These are phyloP conservation scores for Penicillium cataractarum DNA, from an alignment of 495 filamentous ascomycete species.

Conservation along the genomic window DNA sequence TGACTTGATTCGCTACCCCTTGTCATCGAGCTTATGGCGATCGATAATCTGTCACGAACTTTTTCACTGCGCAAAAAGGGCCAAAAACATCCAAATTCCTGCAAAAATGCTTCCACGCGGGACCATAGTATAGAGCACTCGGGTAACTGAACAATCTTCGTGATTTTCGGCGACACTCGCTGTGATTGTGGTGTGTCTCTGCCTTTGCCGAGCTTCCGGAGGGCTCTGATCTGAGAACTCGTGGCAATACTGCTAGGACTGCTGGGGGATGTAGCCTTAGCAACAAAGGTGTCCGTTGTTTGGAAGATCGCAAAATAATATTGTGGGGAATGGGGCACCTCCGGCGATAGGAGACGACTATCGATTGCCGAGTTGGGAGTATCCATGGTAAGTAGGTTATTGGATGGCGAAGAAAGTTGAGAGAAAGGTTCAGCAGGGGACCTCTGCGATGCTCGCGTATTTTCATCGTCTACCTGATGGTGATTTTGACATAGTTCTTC, in stretches of 20 bases:
- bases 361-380: neutral
- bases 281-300: neutral
- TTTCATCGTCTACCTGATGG: neutral
- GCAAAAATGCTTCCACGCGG: neutral
- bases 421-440: neutral
- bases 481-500: neutral
- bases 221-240: neutral
- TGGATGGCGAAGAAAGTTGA: neutral
- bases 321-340: neutral
- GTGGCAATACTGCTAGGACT: neutral
- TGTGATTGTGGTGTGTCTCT: neutral
- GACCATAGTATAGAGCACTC: neutral
- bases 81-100: neutral
- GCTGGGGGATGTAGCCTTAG: neutral
- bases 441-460: neutral
- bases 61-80: neutral
- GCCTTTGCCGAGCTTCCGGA: neutral
- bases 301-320: neutral
- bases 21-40: neutral
- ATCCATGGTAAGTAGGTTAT: neutral
- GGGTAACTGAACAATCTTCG: neutral
- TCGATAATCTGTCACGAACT: neutral
- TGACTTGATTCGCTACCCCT: neutral
- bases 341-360: neutral
- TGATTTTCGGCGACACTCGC: neutral